Evolutionary conservation across 805 yeast genomes (phyloP).

Genomic region (Candida tibetensis): DNA sequence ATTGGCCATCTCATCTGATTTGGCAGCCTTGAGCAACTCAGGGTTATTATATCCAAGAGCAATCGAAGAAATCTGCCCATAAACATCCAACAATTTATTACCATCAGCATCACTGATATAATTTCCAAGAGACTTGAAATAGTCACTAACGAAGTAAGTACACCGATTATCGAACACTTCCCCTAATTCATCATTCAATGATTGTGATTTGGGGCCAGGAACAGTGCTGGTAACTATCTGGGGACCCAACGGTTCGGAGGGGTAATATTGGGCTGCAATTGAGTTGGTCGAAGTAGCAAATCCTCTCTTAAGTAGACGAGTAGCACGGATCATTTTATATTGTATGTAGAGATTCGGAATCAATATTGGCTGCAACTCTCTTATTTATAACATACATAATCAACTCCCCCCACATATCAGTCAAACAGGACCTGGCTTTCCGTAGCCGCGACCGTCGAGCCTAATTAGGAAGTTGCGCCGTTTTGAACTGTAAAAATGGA

Average conservation of each 20-base stretch:
- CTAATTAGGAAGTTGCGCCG: not conserved
- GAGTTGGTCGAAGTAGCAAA: conserved; percentile 9
- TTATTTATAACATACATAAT: too few relatives aligned
- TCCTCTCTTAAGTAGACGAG: not conserved
- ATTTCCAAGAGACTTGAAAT: conserved; percentile 37
- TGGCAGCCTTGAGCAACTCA: conserved; percentile 34
- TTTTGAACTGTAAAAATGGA: too few relatives aligned
- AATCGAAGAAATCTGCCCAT: conserved; percentile 43
- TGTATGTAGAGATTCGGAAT: not conserved
- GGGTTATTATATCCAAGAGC: conserved; percentile 46
- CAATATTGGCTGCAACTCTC: not conserved
- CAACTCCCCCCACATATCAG: not conserved
- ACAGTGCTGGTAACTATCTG: conserved; percentile 25
- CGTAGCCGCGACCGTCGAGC: not conserved
- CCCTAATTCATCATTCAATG: conserved; percentile 34
- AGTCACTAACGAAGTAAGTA: conserved; percentile 41
- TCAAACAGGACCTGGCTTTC: conserved; percentile 2
- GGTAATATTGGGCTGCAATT: conserved; percentile 30
- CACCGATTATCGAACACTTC: conserved; percentile 41
- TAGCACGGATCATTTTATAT: conserved; percentile 10
- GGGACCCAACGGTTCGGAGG: conserved; percentile 36
- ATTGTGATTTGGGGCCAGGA: conserved; percentile 38
- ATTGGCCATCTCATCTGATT: conserved; percentile 39
- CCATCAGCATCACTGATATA: conserved; percentile 44
- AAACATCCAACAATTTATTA: conserved; percentile 39